phyloP scores from a whole-genome alignment of 2,329 filamentous ascomycete species.

The Alternaria ventricosa region DNA sequence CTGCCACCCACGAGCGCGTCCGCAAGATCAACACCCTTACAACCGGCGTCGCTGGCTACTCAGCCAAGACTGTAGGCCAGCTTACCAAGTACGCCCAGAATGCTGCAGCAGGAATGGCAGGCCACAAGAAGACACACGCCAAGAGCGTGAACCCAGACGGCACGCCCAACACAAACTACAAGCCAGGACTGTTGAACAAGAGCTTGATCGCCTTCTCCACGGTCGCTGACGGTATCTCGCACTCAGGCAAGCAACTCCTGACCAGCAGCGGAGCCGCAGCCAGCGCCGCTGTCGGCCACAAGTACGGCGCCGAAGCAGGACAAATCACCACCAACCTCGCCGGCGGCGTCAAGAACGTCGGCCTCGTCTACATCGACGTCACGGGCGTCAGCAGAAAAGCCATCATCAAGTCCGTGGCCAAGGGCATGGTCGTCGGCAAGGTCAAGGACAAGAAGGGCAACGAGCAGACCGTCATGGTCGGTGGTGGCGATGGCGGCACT shows the following conservation, averaged over 20 bases:
- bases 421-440: conserved; percentile 87
- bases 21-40: conserved; percentile 92
- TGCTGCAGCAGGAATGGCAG: conserved; percentile 76
- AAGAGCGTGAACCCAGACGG: conserved; percentile 75
- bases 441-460: conserved; percentile 78
- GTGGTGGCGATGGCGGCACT: conserved; percentile 65
- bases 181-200: conserved; percentile 93
- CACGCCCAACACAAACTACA: conserved; percentile 69
- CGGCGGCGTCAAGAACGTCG: conserved; percentile 92
- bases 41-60: conserved; percentile 76
- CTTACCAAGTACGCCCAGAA: conserved; percentile 88
- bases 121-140: conserved; percentile 64
- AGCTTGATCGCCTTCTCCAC: conserved; percentile 96
- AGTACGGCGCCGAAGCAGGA: conserved; percentile 86
- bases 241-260: conserved; percentile 80
- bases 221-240: conserved; percentile 89
- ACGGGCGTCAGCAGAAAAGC: conserved; percentile 88
- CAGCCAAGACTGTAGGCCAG: conserved; percentile 84
- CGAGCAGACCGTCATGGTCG: conserved; percentile 69
- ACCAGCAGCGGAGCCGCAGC: conserved; percentile 78
- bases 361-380: conserved; percentile 95
- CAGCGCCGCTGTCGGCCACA: conserved; percentile 84
- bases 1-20: conserved; percentile 81
- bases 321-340: conserved; percentile 76
- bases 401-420: conserved; percentile 92